These are phyloP conservation scores for Filosporella fistucella DNA, from an alignment of 495 filamentous ascomycete genomes.

Conservation along the genomic window DNA sequence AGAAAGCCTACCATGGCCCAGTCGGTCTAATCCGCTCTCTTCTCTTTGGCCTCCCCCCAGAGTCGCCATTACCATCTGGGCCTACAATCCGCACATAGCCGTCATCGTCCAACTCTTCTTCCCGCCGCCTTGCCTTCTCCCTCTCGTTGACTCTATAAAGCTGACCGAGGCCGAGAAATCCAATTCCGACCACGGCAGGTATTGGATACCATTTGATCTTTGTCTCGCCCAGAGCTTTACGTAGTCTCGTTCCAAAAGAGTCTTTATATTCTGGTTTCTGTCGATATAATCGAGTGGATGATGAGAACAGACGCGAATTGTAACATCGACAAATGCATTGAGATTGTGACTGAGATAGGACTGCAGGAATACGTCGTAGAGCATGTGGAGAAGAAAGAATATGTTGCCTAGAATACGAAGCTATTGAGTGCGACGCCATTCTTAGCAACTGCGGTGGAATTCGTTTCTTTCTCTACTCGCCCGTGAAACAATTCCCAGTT, in stretches of 20 bases:
- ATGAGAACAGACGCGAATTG: slow-evolving; percentile 32
- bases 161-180: slow-evolving; percentile 77
- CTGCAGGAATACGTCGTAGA: slow-evolving; percentile 5
- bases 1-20: slow-evolving; percentile 74
- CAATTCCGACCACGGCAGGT: slow-evolving; percentile 84
- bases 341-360: neutral
- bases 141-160: slow-evolving; percentile 70
- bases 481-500: too few species aligned
- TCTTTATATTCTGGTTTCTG: slow-evolving; percentile 42
- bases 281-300: slow-evolving; percentile 31
- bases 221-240: slow-evolving; percentile 62
- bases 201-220: slow-evolving; percentile 96
- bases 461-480: too few species aligned
- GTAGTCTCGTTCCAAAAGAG: slow-evolving; percentile 59
- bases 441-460: neutral
- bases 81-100: slow-evolving; percentile 25
- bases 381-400: slow-evolving; percentile 4
- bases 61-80: slow-evolving; percentile 24
- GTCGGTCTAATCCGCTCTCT: slow-evolving; percentile 71
- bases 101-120: slow-evolving; percentile 44
- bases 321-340: slow-evolving; percentile 6
- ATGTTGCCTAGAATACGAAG: slow-evolving; percentile 6
- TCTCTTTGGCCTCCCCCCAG: slow-evolving; percentile 47
- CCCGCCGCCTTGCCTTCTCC: slow-evolving; percentile 44
- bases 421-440: slow-evolving; percentile 13